Evolutionary conservation across 2,329 filamentous ascomycete species (phyloP).

Genomic region (Aureobasidium sp.): DNA sequence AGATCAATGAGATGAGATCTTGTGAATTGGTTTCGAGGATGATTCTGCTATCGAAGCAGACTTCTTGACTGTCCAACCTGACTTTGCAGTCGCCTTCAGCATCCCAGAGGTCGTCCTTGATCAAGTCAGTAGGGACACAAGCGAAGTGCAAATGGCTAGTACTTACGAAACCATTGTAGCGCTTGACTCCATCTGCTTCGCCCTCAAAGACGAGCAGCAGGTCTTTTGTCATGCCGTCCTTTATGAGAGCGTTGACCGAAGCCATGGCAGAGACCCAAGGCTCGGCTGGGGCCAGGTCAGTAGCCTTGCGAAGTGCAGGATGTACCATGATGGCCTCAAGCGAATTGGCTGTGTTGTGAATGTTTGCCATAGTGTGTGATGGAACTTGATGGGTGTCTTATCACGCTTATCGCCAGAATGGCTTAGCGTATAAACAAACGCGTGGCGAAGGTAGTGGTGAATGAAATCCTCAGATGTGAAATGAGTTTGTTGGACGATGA

Average conservation of each 20-base stretch:
- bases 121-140: neutral
- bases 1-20: neutral
- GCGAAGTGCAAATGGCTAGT: neutral
- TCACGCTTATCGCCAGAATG: neutral
- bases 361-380: neutral
- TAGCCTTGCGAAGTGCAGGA: neutral
- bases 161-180: neutral
- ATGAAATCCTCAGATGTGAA: neutral
- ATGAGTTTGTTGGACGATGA: neutral
- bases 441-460: neutral
- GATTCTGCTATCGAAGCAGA: constrained; percentile 4
- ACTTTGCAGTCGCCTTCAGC: constrained; percentile 1
- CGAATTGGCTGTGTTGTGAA: neutral
- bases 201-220: neutral
- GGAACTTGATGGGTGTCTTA: neutral
- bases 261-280: constrained; percentile 7
- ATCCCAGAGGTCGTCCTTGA: constrained; percentile 6
- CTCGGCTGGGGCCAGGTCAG: neutral
- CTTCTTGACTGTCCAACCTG: neutral
- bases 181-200: constrained; percentile 1
- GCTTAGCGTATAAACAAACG: neutral
- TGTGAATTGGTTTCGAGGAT: neutral
- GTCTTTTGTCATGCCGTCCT: neutral
- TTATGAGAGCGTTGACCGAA: neutral
- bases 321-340: neutral